These are phyloP conservation scores for Jatropha curcas DNA, from an alignment of 345 rosid genomes.

Conservation along the genomic window DNA sequence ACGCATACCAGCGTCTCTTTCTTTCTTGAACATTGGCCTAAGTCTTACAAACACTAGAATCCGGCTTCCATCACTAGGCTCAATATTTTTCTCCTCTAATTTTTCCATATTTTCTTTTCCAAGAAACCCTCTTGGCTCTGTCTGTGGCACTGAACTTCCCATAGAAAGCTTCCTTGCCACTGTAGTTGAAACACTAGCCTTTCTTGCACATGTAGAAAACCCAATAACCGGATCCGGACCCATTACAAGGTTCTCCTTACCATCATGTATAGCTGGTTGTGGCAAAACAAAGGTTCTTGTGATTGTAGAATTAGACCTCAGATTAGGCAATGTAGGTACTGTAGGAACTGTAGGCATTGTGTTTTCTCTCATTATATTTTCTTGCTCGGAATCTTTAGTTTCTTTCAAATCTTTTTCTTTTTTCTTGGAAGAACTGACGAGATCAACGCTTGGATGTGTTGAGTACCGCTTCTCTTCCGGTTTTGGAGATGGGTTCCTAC, in stretches of 20 bases:
- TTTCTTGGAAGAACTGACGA: constrained; percentile 45
- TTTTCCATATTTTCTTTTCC: constrained; percentile 40
- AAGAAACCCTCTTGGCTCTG: constrained; percentile 30
- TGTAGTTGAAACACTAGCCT: constrained; percentile 32
- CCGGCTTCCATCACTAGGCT: constrained; percentile 40
- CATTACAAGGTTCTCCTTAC: constrained; percentile 62
- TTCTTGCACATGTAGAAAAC: constrained; percentile 49
- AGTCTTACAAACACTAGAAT: constrained; percentile 89
- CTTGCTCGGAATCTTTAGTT: constrained; percentile 26
- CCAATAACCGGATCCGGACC: constrained; percentile 59
- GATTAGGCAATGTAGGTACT: constrained; percentile 14
- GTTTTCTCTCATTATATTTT: constrained; percentile 52
- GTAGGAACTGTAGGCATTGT: constrained; percentile 17
- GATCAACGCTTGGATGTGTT: constrained; percentile 57
- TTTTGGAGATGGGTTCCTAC: constrained; percentile 47
- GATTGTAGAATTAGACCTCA: constrained; percentile 35
- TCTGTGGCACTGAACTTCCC: constrained; percentile 35
- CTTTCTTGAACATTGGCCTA: constrained; percentile 90
- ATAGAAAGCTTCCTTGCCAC: constrained; percentile 76
- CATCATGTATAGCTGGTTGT: constrained; percentile 46
- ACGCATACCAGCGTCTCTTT: constrained; percentile 73
- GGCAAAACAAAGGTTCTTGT: constrained; percentile 54
- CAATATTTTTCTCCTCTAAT: constrained; percentile 43
- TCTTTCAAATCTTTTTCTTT: constrained; percentile 33
- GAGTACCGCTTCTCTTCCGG: constrained; percentile 49